Evolutionary conservation across 2,329 filamentous ascomycete genomes (phyloP), one percentile per base, ranked within the genome.

Genomic region (Fusarium armeniacum): DNA sequence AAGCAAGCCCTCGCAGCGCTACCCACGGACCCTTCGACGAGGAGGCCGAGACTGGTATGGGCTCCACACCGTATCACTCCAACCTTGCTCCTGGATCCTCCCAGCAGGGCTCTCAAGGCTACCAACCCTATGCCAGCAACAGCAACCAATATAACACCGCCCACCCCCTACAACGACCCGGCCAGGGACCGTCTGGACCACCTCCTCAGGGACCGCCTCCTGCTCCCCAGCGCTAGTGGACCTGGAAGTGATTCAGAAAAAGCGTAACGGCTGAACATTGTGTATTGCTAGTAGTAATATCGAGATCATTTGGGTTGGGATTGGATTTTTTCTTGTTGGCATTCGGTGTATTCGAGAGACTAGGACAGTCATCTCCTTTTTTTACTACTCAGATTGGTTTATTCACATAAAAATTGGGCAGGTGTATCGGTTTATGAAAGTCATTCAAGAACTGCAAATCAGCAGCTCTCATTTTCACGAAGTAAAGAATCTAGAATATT

Each of bases 21-120:
- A 77, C 76, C n/a, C 74, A 71, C 7, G 75, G 73, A 30, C 75
- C 74, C 5, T 83, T 82, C 58, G 83, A 85, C 56, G 81, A 84
- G 50, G 83, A 85, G 75, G 77, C 82, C 3, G 76, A 80, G 65
- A 80, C 75, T 3, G 80, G 77, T 24, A 73, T 79, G 54, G 74
- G 77, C 9, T 63, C 74, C 18, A 73, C 72, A 9, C 76, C 74
- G 18, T 80, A 78, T 54, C 75, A 77, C 62, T 72, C 74, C 59
- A 76, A 75, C 62, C 74, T 77, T 30, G 52, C 72, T 30, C 60
- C 67, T 24, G 57, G 58, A 26, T 40, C 70, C 28, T 70, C 73
- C 18, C 65, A 58, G 18, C 33, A n/a, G 32, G 69, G 72, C 9
- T 71, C 70, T 20, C 55, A 66, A 20, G 72, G 69, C 10, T 75